A percentile compares a stretch with the other conserved stretches of the same genome.
Evolutionary conservation across 2,329 filamentous ascomycete genomes (phyloP).

Genomic region (Fusarium sambucinum): DNA sequence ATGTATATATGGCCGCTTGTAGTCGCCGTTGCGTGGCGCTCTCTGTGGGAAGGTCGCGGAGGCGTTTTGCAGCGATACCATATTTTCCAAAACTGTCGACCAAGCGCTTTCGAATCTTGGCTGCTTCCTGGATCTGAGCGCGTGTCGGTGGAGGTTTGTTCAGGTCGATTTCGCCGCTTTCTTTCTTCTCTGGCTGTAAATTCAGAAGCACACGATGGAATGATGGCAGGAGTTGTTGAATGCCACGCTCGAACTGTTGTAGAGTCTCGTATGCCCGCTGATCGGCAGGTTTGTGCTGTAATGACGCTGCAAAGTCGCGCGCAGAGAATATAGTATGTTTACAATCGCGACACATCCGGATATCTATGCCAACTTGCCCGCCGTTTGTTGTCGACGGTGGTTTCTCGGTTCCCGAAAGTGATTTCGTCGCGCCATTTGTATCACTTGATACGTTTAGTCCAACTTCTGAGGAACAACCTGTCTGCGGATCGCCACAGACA

Average conservation of each 20-base stretch:
- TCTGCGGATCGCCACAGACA: conserved; percentile 88
- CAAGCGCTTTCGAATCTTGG: conserved; percentile 88
- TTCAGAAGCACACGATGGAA: conserved; percentile 83
- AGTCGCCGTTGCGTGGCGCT: conserved; percentile 79
- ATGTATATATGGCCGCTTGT: conserved; percentile 84
- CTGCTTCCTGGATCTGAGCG: conserved; percentile 83
- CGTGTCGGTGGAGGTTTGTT: conserved; percentile 62
- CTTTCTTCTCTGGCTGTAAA: conserved; percentile 69
- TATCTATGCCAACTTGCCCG: conserved; percentile 76
- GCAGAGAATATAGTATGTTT: conserved; percentile 71
- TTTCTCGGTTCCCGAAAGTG: conserved; percentile 58
- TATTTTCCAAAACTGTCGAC: conserved; percentile 93
- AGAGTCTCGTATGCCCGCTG: conserved; percentile 86
- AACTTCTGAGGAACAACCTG: conserved; percentile 86
- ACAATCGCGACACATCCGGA: conserved; percentile 94
- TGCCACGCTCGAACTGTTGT: conserved; percentile 87
- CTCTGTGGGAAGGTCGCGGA: conserved; percentile 81
- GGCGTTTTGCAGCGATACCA: conserved; percentile 81
- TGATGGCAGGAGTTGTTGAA: conserved; percentile 81
- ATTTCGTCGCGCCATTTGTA: conserved; percentile 43
- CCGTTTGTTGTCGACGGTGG: conserved; percentile 44
- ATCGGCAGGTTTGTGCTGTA: conserved; percentile 76
- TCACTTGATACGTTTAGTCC: conserved; percentile 78
- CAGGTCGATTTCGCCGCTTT: conserved; percentile 54
- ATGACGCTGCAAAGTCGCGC: conserved; percentile 80